These are phyloP conservation scores for Lenzites betulinus DNA, from an alignment of 768 basidiomycete genomes.

Conservation along the genomic window DNA sequence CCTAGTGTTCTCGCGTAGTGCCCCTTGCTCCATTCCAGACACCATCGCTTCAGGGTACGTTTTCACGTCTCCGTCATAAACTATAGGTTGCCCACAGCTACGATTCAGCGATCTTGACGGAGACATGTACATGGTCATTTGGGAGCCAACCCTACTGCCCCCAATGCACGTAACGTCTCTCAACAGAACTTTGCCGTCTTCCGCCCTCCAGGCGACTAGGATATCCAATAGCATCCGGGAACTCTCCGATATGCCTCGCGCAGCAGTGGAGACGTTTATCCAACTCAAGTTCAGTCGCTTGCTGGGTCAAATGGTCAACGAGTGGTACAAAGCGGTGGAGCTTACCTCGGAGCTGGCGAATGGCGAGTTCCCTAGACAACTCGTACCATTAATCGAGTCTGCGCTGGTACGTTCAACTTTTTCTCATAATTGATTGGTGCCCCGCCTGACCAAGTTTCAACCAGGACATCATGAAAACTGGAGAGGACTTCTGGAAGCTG, in stretches of 20 bases:
- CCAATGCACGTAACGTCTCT: background rate
- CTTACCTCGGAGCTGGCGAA: constrained; percentile 13
- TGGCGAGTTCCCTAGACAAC: background rate
- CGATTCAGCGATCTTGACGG: constrained; percentile 20
- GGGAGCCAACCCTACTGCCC: constrained; percentile 18
- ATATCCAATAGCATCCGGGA: background rate
- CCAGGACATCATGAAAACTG: constrained; percentile 22
- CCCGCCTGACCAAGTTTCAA: too few relatives aligned
- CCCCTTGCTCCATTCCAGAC: constrained; percentile 16
- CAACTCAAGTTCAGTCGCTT: constrained; percentile 12
- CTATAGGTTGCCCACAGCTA: background rate
- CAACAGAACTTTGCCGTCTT: background rate
- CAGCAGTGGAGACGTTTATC: constrained; percentile 19
- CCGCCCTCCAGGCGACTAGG: background rate
- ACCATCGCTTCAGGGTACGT: constrained; percentile 20
- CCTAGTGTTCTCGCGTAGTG: constrained; percentile 20
- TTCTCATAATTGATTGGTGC: background rate
- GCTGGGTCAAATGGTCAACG: constrained; percentile 13
- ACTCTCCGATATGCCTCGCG: constrained; percentile 1
- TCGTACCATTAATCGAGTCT: constrained; percentile 17
- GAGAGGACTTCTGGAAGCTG: constrained; percentile 11
- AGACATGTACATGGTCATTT: constrained; percentile 18
- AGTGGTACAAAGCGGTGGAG: constrained; percentile 13
- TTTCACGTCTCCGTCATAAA: background rate
- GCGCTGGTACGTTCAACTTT: constrained; percentile 4